These are phyloP conservation scores for Nicotiana sylvestris DNA, from an alignment of 257 asterid genomes.

Conservation along the genomic window DNA sequence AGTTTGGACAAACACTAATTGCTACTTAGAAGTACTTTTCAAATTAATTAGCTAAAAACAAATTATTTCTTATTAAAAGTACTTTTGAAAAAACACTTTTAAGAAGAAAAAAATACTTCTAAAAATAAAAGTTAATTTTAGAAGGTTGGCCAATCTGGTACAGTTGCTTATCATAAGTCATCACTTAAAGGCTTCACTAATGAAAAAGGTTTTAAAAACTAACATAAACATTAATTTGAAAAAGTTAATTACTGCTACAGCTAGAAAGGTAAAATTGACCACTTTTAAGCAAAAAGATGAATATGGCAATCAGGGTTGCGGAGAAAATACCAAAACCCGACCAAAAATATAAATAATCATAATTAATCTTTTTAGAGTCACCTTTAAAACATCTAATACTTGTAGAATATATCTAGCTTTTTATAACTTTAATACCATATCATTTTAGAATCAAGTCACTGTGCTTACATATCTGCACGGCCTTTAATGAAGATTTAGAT, in stretches of 20 bases:
- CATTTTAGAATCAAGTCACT: constrained; percentile 7
- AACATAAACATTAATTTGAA: neutral
- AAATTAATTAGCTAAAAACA: no score
- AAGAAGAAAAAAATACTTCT: no score
- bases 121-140: no score
- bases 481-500: constrained; percentile 26
- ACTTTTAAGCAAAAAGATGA: constrained; percentile 10
- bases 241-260: neutral
- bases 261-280: neutral
- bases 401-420: neutral
- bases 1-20: no score
- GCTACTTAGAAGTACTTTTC: no score
- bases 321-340: constrained; percentile 13
- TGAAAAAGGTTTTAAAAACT: neutral
- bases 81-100: no score
- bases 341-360: constrained; percentile 18
- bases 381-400: constrained; percentile 22
- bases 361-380: constrained; percentile 19
- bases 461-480: constrained; percentile 23
- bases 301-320: neutral
- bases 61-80: no score
- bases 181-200: neutral
- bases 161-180: neutral
- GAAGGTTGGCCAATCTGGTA: no score
- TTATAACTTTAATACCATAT: neutral